phyloP scores from a whole-genome alignment of 2,329 filamentous ascomycete species.

The Ophiosphaerella narmari region DNA sequence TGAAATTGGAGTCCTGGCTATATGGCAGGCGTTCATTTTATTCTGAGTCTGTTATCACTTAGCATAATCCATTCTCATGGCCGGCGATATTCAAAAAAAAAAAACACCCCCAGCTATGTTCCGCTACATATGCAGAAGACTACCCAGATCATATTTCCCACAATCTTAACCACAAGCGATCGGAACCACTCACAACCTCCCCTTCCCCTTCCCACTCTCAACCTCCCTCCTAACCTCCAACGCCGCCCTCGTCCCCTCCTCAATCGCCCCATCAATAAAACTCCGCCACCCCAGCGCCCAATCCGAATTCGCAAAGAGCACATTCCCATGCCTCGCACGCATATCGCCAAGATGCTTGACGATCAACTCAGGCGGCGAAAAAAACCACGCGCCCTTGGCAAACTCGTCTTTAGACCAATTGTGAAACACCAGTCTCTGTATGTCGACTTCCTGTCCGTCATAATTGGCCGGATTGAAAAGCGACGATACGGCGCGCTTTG shows the following conservation, averaged over 20 bases:
- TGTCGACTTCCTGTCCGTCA: background rate
- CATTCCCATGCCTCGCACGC: slow-evolving; percentile 49
- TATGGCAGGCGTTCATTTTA: too few species aligned
- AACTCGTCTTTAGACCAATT: slow-evolving; percentile 57
- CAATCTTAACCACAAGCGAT: too few species aligned
- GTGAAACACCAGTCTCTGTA: slow-evolving; percentile 49
- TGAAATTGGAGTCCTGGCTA: too few species aligned
- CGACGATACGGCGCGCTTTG: slow-evolving; percentile 36
- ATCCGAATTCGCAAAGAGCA: slow-evolving; percentile 55
- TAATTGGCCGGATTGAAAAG: slow-evolving; percentile 28
- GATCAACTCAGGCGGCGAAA: slow-evolving; percentile 43
- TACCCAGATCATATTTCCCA: too few species aligned
- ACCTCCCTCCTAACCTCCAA: slow-evolving; percentile 31
- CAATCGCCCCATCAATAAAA: slow-evolving; percentile 58
- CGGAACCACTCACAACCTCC: too few species aligned
- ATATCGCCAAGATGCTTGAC: slow-evolving; percentile 49
- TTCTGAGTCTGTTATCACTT: too few species aligned
- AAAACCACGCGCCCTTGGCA: slow-evolving; percentile 49
- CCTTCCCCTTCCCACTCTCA: too few species aligned
- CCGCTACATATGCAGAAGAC: too few species aligned
- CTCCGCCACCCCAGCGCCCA: slow-evolving; percentile 57
- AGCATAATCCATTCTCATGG: too few species aligned
- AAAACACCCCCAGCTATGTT: too few species aligned
- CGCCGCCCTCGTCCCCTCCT: slow-evolving; percentile 50
- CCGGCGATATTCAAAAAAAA: too few species aligned